A percentile compares a stretch with the other conserved stretches of the same genome.
Conservation (phyloP, 208 protist species). For the Crithidia fasciculata region DNA sequence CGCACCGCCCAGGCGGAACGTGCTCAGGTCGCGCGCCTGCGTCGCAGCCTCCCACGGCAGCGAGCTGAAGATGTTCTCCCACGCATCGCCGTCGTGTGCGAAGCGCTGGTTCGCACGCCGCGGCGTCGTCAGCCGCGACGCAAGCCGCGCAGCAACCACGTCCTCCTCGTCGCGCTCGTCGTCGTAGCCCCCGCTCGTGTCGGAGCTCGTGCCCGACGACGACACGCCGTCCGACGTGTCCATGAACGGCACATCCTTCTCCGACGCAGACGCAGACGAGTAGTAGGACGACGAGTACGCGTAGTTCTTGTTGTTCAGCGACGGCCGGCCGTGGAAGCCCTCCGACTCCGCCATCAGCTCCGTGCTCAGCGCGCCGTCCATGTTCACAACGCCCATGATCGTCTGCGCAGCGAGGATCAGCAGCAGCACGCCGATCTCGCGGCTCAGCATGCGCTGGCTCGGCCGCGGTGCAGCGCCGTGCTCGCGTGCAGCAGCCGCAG, state of each 20-base stretch:
- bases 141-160: slow-evolving; percentile 8
- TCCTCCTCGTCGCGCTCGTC: slow-evolving; percentile 48
- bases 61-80: slow-evolving; percentile 54
- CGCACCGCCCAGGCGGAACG: too few relatives aligned
- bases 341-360: slow-evolving; percentile 63
- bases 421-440: slow-evolving; percentile 62
- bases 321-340: slow-evolving; percentile 35
- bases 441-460: slow-evolving; percentile 37
- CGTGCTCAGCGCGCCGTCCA: slow-evolving; percentile 59
- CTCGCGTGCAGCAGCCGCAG: neutral
- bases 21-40: slow-evolving; percentile 30
- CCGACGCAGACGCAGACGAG: slow-evolving; percentile 30
- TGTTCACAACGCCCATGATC: slow-evolving; percentile 38
- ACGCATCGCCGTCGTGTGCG: slow-evolving; percentile 34
- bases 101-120: slow-evolving; percentile 4
- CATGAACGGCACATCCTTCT: slow-evolving; percentile 36
- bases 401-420: slow-evolving; percentile 57
- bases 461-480: slow-evolving; percentile 8
- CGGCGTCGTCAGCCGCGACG: slow-evolving; percentile 17
- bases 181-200: slow-evolving; percentile 35
- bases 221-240: slow-evolving; percentile 48
- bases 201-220: slow-evolving; percentile 43
- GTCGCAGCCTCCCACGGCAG: slow-evolving; percentile 51
- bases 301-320: slow-evolving; percentile 35
- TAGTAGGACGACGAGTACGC: slow-evolving; percentile 38